A percentile compares a stretch with the other conserved stretches of the same genome.
Conservation (phyloP, 768 basidiomycete species). For the Auricularia sp. region DNA sequence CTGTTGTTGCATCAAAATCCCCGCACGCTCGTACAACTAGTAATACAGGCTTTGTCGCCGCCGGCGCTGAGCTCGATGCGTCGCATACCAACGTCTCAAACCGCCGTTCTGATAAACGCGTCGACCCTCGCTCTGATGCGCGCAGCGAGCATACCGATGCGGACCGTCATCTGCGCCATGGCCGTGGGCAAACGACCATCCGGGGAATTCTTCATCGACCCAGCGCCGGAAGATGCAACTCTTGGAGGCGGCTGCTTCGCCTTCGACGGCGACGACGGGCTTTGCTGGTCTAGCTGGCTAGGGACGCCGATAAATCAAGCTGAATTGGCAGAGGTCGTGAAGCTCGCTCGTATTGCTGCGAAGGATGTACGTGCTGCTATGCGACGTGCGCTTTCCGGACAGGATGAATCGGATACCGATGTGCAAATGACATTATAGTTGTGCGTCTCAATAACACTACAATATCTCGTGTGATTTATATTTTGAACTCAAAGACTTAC, state of each 20-base stretch:
- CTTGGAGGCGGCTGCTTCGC: constrained; percentile 57
- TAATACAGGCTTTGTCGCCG: constrained; percentile 48
- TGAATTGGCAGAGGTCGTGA: not conserved
- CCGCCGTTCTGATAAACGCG: constrained; percentile 64
- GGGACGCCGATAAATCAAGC: not conserved
- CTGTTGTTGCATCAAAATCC: constrained; percentile 62
- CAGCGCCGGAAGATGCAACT: constrained; percentile 35
- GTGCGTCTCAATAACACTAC: no score
- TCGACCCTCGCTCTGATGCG: constrained; percentile 58
- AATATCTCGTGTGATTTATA: no score
- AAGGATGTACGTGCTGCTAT: not conserved
- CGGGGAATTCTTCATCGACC: constrained; percentile 39
- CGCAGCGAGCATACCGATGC: constrained; percentile 63
- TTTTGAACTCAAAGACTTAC: no score
- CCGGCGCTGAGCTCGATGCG: constrained; percentile 8
- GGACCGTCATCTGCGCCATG: constrained; percentile 63
- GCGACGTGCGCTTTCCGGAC: not conserved
- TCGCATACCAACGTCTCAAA: constrained; percentile 29
- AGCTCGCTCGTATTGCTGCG: not conserved
- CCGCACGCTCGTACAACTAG: constrained; percentile 67
- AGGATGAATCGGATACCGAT: not conserved
- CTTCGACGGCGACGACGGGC: constrained; percentile 25
- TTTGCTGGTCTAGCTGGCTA: not conserved
- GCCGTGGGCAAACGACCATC: constrained; percentile 35
- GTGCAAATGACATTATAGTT: not conserved